phyloP scores from a whole-genome alignment of 768 basidiomycete genomes.

The Kwoniella shandongensis region DNA sequence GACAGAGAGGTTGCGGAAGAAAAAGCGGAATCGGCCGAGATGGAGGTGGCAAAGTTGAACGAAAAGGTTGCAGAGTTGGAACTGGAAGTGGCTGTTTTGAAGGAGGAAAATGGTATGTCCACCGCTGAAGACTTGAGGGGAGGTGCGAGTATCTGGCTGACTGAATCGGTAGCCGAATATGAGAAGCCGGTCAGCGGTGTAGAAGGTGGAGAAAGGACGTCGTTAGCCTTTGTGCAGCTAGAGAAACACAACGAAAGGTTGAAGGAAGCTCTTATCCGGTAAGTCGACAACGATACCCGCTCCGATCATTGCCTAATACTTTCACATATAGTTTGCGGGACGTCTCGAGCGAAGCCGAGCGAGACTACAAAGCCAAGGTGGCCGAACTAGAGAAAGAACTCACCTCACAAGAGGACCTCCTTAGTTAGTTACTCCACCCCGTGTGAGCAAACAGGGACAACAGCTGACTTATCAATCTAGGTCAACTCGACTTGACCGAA shows the following conservation, averaged over 20 bases:
- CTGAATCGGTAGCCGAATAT: constrained; percentile 43
- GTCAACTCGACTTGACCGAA: constrained; percentile 73
- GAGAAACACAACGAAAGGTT: constrained; percentile 95
- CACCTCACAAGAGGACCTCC: constrained; percentile 71
- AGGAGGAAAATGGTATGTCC: constrained; percentile 58
- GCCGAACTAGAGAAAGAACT: constrained; percentile 88
- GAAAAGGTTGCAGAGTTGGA: constrained; percentile 77
- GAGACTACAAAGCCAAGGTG: constrained; percentile 76
- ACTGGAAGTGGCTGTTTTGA: constrained; percentile 78
- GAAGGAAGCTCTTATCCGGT: constrained; percentile 90
- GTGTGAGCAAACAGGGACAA: background rate
- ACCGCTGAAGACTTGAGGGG: no score
- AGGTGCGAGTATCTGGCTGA: no score
- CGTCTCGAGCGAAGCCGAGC: constrained; percentile 80
- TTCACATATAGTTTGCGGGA: constrained; percentile 70
- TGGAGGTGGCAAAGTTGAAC: constrained; percentile 72
- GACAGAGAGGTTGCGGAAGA: constrained; percentile 98
- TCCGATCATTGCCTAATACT: background rate
- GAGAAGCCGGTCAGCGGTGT: constrained; percentile 44
- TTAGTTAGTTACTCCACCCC: constrained; percentile 58
- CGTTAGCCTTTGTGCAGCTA: constrained; percentile 66
- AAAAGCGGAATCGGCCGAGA: constrained; percentile 73
- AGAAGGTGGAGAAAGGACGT: constrained; percentile 58
- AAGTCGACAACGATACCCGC: constrained; percentile 22
- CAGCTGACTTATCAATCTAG: constrained; percentile 55